phyloP scores from a whole-genome alignment of 768 basidiomycete genomes.

The Calocera viscosa region DNA sequence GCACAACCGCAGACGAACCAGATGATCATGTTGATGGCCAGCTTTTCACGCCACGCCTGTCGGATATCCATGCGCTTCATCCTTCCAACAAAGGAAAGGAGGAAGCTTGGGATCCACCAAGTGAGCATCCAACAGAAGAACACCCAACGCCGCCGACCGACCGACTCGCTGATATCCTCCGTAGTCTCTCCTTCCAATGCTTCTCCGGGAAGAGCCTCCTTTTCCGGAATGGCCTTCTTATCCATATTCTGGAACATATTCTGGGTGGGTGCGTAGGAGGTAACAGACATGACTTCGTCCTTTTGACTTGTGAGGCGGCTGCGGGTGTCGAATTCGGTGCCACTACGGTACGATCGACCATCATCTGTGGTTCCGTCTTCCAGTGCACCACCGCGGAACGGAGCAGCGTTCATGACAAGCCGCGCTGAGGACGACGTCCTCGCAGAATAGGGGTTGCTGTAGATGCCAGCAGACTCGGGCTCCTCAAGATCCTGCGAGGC shows the following conservation, averaged over 20 bases:
- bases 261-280: constrained; percentile 83
- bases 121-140: constrained; percentile 78
- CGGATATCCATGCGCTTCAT: constrained; percentile 92
- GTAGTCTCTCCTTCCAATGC: constrained; percentile 78
- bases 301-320: constrained; percentile 66
- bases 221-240: constrained; percentile 57
- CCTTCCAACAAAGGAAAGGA: constrained; percentile 59
- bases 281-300: constrained; percentile 68
- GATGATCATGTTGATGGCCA: constrained; percentile 88
- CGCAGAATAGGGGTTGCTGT: constrained; percentile 42
- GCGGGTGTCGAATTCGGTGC: constrained; percentile 66
- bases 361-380: constrained; percentile 56
- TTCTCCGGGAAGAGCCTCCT: constrained; percentile 74
- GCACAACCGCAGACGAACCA: constrained; percentile 86
- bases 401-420: constrained; percentile 69
- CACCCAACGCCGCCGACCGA: constrained; percentile 78
- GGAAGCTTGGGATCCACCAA: constrained; percentile 72
- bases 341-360: constrained; percentile 51
- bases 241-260: constrained; percentile 91
- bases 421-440: constrained; percentile 64
- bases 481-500: constrained; percentile 38
- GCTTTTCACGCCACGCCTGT: constrained; percentile 96
- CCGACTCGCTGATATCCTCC: constrained; percentile 73
- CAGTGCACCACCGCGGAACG: constrained; percentile 68
- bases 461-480: constrained; percentile 18